These are phyloP conservation scores for Salix suchowensis DNA, from an alignment of 345 rosid genomes.

Conservation along the genomic window DNA sequence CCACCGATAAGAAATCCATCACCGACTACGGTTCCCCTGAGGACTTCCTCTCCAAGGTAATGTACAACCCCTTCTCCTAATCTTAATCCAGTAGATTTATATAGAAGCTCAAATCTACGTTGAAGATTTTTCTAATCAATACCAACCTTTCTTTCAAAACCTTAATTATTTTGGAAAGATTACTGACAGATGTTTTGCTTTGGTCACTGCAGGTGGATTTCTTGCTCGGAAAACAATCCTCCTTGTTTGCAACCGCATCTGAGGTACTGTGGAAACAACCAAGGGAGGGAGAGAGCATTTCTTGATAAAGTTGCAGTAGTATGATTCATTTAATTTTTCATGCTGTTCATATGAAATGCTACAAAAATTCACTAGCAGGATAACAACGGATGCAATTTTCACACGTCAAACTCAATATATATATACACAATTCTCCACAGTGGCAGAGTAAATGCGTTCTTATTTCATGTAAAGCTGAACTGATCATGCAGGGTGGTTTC, in stretches of 20 bases:
- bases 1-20: conserved; percentile 84
- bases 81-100: not conserved
- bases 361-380: not conserved
- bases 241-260: conserved; percentile 52
- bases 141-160: not conserved
- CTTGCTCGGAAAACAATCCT: conserved; percentile 88
- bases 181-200: not conserved
- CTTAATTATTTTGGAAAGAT: not conserved
- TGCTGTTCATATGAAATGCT: not conserved
- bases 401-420: no score
- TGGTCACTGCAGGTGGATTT: conserved; percentile 53
- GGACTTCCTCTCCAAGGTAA: conserved; percentile 61
- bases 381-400: not conserved
- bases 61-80: not conserved
- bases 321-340: not conserved
- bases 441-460: not conserved
- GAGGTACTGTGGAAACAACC: conserved; percentile 49
- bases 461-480: not conserved
- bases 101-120: not conserved
- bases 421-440: no score
- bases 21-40: conserved; percentile 80
- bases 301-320: not conserved
- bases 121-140: not conserved
- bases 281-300: not conserved
- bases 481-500: conserved; percentile 69